Evolutionary conservation across 768 basidiomycete genomes (phyloP).

Genomic region (Rickenella mellea): DNA sequence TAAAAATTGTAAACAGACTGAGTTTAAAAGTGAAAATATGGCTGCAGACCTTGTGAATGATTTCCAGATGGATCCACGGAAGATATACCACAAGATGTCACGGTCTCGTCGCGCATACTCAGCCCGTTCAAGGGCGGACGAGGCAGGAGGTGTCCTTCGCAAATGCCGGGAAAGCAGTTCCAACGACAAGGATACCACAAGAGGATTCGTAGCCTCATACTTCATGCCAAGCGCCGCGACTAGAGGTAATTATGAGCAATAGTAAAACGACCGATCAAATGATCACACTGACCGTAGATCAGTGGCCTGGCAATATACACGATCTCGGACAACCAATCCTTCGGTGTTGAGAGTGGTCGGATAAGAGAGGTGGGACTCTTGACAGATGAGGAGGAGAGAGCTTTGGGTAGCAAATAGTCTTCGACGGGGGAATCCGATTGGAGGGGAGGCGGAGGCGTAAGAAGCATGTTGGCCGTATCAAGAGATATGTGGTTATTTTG

Average conservation of each 20-base stretch:
- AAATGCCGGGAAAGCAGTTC: constrained; percentile 70
- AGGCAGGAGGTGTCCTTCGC: constrained; percentile 55
- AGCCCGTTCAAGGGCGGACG: constrained; percentile 54
- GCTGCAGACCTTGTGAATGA: constrained; percentile 60
- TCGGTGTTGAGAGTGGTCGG: constrained; percentile 45
- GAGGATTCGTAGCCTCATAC: constrained; percentile 25
- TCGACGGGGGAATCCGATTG: constrained; percentile 54
- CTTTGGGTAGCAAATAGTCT: constrained; percentile 77
- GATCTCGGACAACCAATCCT: constrained; percentile 68
- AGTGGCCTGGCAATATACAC: constrained; percentile 68
- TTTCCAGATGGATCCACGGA: constrained; percentile 82
- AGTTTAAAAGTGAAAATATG: constrained; percentile 3
- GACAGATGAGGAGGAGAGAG: constrained; percentile 62
- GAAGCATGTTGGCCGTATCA: constrained; percentile 47
- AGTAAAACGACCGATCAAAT: constrained; percentile 21
- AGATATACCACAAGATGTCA: constrained; percentile 74
- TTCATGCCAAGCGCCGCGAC: constrained; percentile 12
- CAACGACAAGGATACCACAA: constrained; percentile 54
- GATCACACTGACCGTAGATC: constrained; percentile 50
- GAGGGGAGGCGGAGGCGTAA: constrained; percentile 41
- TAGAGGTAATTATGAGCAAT: constrained; percentile 22
- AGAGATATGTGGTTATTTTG: constrained; percentile 67
- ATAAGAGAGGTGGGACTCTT: constrained; percentile 63
- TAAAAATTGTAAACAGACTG: constrained; percentile 1
- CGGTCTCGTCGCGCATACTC: constrained; percentile 81